Conservation (phyloP, 805 yeast species). For the Ogataea paraovalis region DNA sequence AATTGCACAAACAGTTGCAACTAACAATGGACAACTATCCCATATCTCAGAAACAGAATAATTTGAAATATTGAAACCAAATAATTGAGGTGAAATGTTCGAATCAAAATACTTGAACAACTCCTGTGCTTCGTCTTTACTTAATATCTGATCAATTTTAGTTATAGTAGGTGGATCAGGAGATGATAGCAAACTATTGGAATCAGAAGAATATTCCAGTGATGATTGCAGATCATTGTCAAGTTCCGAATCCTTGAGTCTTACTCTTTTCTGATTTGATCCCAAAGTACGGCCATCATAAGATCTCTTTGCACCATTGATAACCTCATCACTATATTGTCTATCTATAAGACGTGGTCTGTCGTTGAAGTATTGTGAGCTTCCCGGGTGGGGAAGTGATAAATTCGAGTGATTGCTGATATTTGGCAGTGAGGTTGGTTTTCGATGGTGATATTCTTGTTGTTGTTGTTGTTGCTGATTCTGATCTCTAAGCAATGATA, state of each 20-base stretch:
- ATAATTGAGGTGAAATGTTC: conserved; percentile 58
- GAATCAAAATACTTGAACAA: conserved; percentile 49
- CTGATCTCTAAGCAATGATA: conserved; percentile 32
- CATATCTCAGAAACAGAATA: conserved; percentile 48
- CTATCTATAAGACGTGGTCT: background rate
- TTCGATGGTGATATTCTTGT: background rate
- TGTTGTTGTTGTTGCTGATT: conserved; percentile 4
- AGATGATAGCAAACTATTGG: background rate
- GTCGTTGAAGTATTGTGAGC: background rate
- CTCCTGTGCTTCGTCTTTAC: conserved; percentile 36
- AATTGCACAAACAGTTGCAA: conserved; percentile 57
- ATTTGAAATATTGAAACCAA: conserved; percentile 57
- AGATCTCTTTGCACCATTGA: background rate
- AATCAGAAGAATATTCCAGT: background rate
- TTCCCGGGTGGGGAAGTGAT: background rate
- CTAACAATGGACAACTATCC: conserved; percentile 52
- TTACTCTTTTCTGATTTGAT: background rate
- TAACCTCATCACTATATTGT: background rate
- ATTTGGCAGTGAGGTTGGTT: background rate
- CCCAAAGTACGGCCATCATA: background rate
- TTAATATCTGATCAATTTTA: conserved; percentile 17
- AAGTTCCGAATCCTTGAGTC: background rate
- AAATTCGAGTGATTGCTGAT: background rate
- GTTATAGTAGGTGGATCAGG: background rate
- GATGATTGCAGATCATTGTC: background rate